Evolutionary conservation across 805 yeast genomes (phyloP).

Genomic region (Ogataea paradorogensis): DNA sequence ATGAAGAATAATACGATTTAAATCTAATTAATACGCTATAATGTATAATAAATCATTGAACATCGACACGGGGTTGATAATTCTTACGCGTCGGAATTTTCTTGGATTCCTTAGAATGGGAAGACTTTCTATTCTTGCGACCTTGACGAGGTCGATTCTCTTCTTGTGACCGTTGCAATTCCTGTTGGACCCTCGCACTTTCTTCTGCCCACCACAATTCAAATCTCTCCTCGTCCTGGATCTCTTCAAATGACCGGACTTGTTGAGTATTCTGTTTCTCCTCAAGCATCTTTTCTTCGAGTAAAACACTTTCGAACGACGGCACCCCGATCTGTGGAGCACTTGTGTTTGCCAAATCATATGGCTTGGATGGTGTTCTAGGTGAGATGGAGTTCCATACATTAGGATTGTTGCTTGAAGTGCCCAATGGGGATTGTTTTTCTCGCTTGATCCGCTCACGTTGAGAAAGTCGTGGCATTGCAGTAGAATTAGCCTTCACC

Average conservation of each 20-base stretch:
- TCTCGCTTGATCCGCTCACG: slow-evolving; percentile 50
- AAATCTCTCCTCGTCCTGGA: slow-evolving; percentile 79
- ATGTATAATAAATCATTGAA: slow-evolving; percentile 1
- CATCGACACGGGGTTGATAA: slow-evolving; percentile 4
- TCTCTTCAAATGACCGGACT: slow-evolving; percentile 56
- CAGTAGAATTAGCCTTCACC: slow-evolving; percentile 34
- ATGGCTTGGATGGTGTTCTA: slow-evolving; percentile 5
- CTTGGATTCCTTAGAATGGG: slow-evolving; percentile 1
- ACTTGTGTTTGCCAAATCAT: background rate
- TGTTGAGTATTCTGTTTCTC: slow-evolving; percentile 23
- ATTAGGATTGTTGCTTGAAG: slow-evolving; percentile 10
- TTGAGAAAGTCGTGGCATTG: slow-evolving; percentile 50
- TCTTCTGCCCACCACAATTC: slow-evolving; percentile 88
- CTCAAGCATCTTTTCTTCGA: slow-evolving; percentile 26
- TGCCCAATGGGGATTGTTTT: slow-evolving; percentile 6
- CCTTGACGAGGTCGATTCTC: slow-evolving; percentile 7
- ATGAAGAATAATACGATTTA: background rate
- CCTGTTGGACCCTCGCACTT: slow-evolving; percentile 57
- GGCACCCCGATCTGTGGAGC: slow-evolving; percentile 22
- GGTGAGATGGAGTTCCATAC: slow-evolving; percentile 3
- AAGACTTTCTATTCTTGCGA: slow-evolving; percentile 2
- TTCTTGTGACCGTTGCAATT: slow-evolving; percentile 32
- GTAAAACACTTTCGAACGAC: slow-evolving; percentile 26
- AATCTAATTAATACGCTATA: slow-evolving; percentile 1
- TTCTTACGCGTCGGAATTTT: slow-evolving; percentile 3